Evolutionary conservation across 495 filamentous ascomycete genomes (phyloP).

Genomic region (Aspergillus steynii): DNA sequence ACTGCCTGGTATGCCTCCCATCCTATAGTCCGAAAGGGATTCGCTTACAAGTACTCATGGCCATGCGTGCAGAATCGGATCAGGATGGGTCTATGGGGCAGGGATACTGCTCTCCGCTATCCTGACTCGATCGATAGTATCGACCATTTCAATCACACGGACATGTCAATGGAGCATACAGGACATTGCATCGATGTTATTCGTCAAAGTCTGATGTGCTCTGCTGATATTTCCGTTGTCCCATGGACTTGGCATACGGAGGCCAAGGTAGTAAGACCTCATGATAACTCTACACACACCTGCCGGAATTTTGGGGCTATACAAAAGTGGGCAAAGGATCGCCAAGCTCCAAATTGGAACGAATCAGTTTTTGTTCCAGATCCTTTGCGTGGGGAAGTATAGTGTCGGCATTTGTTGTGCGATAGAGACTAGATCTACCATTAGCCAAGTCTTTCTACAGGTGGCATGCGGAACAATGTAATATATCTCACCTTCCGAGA

Average conservation of each 20-base stretch:
- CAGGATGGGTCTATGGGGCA: conserved; percentile 8
- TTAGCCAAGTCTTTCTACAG: too few species aligned
- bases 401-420: too few species aligned
- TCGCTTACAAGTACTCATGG: background rate
- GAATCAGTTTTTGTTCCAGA: background rate
- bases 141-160: conserved; percentile 4
- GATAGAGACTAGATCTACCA: too few species aligned
- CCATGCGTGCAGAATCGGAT: conserved; percentile 11
- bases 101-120: too few species aligned
- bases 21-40: conserved; percentile 2
- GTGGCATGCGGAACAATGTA: too few species aligned
- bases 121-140: background rate
- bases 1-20: conserved; percentile 22
- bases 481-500: too few species aligned
- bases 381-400: background rate
- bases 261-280: background rate
- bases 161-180: conserved; percentile 15
- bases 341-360: conserved; percentile 1
- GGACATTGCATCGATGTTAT: conserved; percentile 30
- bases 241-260: conserved; percentile 15
- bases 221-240: conserved; percentile 19
- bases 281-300: conserved; percentile 9
- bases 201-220: conserved; percentile 27
- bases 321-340: conserved; percentile 17
- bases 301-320: conserved; percentile 24